phyloP scores from a whole-genome alignment of 2,329 filamentous ascomycete species.

The Apiospora sp. region DNA sequence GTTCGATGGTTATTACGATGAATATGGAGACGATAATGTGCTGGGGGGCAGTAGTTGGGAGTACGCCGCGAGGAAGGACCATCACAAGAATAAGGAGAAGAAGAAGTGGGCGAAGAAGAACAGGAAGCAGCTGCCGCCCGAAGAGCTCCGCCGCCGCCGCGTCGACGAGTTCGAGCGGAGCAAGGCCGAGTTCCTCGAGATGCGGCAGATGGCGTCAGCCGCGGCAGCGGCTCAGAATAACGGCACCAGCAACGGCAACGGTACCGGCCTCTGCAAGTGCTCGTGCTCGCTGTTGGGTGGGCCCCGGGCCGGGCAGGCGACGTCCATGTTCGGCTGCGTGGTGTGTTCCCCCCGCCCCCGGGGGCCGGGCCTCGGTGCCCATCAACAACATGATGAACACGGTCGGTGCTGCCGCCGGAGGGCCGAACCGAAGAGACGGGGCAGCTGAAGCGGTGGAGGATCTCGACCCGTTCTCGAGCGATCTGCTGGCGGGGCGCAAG shows the following conservation, averaged over 20 bases:
- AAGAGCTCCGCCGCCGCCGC: conserved; percentile 14
- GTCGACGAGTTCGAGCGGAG: conserved; percentile 11
- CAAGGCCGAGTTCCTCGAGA: conserved; percentile 23
- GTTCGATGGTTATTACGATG: background rate
- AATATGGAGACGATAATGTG: background rate
- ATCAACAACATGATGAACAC: background rate
- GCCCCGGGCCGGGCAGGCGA: background rate
- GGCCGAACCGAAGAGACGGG: background rate
- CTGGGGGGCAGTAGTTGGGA: too few relatives aligned
- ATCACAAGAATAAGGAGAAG: background rate
- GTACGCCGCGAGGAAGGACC: too few relatives aligned
- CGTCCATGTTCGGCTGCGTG: background rate
- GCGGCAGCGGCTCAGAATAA: background rate
- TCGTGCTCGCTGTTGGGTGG: background rate
- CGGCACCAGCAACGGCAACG: too few relatives aligned
- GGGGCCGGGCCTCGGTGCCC: background rate
- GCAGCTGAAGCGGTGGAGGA: background rate
- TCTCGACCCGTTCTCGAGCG: background rate
- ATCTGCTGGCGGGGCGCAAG: background rate
- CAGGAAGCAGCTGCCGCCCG: background rate
- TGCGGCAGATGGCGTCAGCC: background rate
- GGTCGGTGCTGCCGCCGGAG: fast-evolving
- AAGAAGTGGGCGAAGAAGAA: background rate
- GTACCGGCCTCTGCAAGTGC: background rate
- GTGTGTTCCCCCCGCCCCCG: background rate